phyloP scores from a whole-genome alignment of 495 filamentous ascomycete genomes.

The Xanthoparmelia taractica region DNA sequence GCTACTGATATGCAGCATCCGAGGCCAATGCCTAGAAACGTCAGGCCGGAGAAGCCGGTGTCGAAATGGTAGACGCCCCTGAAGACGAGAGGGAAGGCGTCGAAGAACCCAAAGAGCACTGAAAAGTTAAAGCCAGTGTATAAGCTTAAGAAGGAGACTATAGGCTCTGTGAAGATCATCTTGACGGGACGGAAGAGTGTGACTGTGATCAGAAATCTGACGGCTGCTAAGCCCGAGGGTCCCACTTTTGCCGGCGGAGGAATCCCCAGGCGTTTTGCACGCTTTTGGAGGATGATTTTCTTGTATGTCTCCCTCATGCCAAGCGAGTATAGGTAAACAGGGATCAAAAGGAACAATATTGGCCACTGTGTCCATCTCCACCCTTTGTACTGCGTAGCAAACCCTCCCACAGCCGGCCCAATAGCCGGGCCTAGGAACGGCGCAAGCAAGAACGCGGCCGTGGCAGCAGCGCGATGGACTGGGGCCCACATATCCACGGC shows the following conservation, averaged over 20 bases:
- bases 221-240: slow-evolving; percentile 30
- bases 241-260: slow-evolving; percentile 31
- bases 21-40: slow-evolving; percentile 50
- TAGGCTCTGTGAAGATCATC: slow-evolving; percentile 61
- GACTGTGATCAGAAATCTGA: slow-evolving; percentile 47
- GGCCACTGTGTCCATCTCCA: slow-evolving; percentile 60
- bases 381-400: slow-evolving; percentile 46
- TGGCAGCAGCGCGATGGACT: slow-evolving; percentile 37
- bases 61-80: slow-evolving; percentile 42
- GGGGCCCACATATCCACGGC: slow-evolving; percentile 46
- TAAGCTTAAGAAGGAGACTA: slow-evolving; percentile 52
- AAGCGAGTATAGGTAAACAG: slow-evolving; percentile 33
- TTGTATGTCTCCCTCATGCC: slow-evolving; percentile 56
- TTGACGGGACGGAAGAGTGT: slow-evolving; percentile 52
- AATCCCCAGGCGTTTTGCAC: slow-evolving; percentile 39
- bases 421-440: slow-evolving; percentile 53
- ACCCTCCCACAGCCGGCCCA: slow-evolving; percentile 57
- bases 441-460: slow-evolving; percentile 45
- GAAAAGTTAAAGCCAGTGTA: slow-evolving; percentile 58
- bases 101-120: slow-evolving; percentile 60
- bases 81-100: slow-evolving; percentile 52
- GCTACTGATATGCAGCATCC: slow-evolving; percentile 47
- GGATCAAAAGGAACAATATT: slow-evolving; percentile 40
- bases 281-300: slow-evolving; percentile 47
- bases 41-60: slow-evolving; percentile 45